Conservation (phyloP, 495 filamentous ascomycete species). For the Penicillium soppii region DNA sequence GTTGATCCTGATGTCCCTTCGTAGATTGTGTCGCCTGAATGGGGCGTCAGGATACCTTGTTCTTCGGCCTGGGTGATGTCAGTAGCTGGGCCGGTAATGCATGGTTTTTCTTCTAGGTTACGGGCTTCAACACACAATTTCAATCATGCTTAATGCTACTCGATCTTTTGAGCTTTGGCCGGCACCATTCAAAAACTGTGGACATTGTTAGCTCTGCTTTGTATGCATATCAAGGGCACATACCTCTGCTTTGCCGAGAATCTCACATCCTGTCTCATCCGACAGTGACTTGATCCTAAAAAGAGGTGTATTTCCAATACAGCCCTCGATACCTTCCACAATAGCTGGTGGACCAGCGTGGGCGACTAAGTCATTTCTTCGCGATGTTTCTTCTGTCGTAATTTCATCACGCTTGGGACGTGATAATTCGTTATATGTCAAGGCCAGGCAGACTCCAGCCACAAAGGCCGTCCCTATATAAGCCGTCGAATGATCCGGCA, state of each 20-base stretch:
- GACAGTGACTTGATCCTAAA: conserved; percentile 85
- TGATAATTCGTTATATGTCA: conserved; percentile 68
- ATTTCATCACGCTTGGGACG: conserved; percentile 56
- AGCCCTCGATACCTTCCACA: conserved; percentile 79
- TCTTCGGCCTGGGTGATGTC: conserved; percentile 62
- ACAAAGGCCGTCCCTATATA: conserved; percentile 68
- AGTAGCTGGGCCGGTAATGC: not conserved
- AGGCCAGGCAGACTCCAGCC: conserved; percentile 67
- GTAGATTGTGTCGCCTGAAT: conserved; percentile 89
- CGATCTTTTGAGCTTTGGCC: conserved; percentile 95
- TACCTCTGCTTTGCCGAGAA: conserved; percentile 91
- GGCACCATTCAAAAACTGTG: conserved; percentile 83
- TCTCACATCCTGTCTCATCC: conserved; percentile 87
- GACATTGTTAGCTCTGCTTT: conserved; percentile 1
- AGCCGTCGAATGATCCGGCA: conserved; percentile 34
- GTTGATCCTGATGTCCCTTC: conserved; percentile 96
- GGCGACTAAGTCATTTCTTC: conserved; percentile 22
- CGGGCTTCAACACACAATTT: conserved; percentile 47
- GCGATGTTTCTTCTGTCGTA: not conserved
- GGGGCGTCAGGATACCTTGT: conserved; percentile 70
- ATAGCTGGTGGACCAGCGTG: conserved; percentile 41
- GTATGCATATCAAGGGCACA: not conserved
- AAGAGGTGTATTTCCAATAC: conserved; percentile 91
- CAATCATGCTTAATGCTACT: conserved; percentile 86
- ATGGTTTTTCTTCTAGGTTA: not conserved